Conservation (phyloP, 1,284 basidiomycete genomes). For the Trichosporon sp. region DNA sequence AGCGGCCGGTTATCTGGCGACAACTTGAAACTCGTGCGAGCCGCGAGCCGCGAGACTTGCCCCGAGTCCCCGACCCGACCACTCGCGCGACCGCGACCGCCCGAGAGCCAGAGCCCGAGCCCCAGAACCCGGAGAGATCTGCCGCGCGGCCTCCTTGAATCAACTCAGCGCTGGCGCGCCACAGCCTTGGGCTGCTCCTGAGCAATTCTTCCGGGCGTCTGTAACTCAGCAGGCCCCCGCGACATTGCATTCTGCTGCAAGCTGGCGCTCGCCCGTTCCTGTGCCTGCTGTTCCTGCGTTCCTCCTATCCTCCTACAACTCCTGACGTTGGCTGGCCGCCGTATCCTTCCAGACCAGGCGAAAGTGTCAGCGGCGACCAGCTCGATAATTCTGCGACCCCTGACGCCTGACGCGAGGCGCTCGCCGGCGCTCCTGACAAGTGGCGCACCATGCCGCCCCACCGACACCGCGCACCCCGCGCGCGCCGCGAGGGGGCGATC, state of each 20-base stretch:
- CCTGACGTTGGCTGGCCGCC: too few species aligned
- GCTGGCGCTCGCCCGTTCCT: not conserved
- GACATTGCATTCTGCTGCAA: not conserved
- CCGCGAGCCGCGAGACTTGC: not conserved
- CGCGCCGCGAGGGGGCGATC: not conserved
- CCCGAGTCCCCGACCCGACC: not conserved
- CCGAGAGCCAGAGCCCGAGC: not conserved
- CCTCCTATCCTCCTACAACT: not conserved
- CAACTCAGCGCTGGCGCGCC: not conserved
- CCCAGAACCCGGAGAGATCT: not conserved
- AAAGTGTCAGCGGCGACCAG: not conserved
- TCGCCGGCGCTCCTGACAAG: not conserved
- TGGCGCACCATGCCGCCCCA: conserved; percentile 1
- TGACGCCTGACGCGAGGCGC: too few species aligned
- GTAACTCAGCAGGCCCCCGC: not conserved
- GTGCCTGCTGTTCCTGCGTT: not conserved
- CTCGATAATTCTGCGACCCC: too few species aligned
- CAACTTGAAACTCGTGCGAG: not conserved
- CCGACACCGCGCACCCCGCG: too few species aligned
- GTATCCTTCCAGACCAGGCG: too few species aligned
- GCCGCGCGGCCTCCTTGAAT: not conserved
- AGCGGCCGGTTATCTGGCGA: not conserved
- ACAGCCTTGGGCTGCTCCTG: not conserved
- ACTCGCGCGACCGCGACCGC: not conserved
- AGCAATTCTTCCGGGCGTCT: not conserved